These are phyloP conservation scores for Pseudocercospora fijiensis DNA, from an alignment of 2,329 filamentous ascomycete species.

Conservation along the genomic window DNA sequence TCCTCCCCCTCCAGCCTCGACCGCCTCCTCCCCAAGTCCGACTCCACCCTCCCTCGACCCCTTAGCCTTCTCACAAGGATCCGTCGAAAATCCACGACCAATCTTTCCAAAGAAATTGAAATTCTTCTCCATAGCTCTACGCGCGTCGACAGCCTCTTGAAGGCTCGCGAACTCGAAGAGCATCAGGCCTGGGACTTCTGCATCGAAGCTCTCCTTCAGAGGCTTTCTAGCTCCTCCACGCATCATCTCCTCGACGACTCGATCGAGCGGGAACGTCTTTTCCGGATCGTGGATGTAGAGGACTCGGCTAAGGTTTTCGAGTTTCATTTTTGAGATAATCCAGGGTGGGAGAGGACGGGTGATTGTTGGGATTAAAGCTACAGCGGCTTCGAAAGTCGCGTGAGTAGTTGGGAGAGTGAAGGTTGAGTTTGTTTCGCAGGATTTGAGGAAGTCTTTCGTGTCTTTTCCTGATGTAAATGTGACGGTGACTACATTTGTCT, in stretches of 20 bases:
- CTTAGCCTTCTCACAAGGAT: constrained; percentile 4
- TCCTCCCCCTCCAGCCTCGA: background rate
- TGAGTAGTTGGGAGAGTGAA: constrained; percentile 8
- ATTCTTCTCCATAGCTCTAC: background rate
- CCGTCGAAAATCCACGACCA: background rate
- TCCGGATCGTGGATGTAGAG: constrained; percentile 12
- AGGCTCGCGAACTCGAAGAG: constrained; percentile 18
- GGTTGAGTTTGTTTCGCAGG: constrained; percentile 9
- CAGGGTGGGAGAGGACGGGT: constrained; percentile 12
- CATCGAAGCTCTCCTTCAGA: constrained; percentile 3
- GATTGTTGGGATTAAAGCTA: constrained; percentile 11
- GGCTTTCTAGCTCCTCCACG: constrained; percentile 2
- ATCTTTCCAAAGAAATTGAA: constrained; percentile 7
- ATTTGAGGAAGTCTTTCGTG: constrained; percentile 20
- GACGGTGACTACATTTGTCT: constrained; percentile 25
- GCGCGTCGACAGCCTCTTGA: constrained; percentile 10
- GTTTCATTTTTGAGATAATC: constrained; percentile 3
- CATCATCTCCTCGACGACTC: constrained; percentile 9
- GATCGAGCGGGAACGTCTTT: background rate
- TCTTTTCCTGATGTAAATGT: constrained; percentile 24
- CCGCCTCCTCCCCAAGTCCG: background rate
- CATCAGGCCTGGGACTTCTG: background rate
- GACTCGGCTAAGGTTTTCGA: constrained; percentile 13
- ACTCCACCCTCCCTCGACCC: background rate
- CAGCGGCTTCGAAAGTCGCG: constrained; percentile 7